Evolutionary conservation across 805 yeast genomes (phyloP), one percentile per base, ranked within the genome.

Genomic region (Ascoidea tarda): DNA sequence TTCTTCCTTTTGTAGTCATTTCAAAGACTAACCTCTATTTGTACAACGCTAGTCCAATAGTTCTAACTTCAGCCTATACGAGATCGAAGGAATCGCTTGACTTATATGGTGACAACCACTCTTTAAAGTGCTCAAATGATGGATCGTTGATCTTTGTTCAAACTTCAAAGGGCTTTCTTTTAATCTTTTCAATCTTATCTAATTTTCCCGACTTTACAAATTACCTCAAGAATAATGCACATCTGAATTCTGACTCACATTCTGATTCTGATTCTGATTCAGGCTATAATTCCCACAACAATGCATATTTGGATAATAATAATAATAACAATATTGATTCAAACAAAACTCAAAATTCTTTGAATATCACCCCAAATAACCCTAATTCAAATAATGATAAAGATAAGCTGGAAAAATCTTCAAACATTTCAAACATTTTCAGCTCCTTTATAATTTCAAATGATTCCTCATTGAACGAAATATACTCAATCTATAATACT

Each of bases 31-130:
- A 69, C 0, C 53, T 74, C 3, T 59, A 58, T 16, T 52, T 73
- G 1, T 58, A 66, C 48, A 65, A 72, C 55, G 65, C 64, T 49
- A 49, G 49, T 42, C 67, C 71, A 6, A 57, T 67, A 8, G 55
- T 70, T 6, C 67, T 69, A 1, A 50, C 72, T 6, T 60, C 70
- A 1, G 52, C 59, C 2, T 74, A 73, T 53, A 53, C 57, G 8
- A 58, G 78, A 55, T 57, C 66, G 0, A 47, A 38, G 5, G 65
- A 66, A 31, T 68, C 74, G 1, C 49, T 73, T 1, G 61, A 64
- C 32, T 63, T 63, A 46, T 70, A 72, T 58, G 79, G 79, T 0
- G 3, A 47, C 2, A 74, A 74, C 53, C 48, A 55, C 5, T 51
- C 56, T 1, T 54, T 67, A 1, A 66, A 65, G 52, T 55, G 55